phyloP scores from a whole-genome alignment of 2,329 filamentous ascomycete species.

The Pseudopithomyces maydicus region DNA sequence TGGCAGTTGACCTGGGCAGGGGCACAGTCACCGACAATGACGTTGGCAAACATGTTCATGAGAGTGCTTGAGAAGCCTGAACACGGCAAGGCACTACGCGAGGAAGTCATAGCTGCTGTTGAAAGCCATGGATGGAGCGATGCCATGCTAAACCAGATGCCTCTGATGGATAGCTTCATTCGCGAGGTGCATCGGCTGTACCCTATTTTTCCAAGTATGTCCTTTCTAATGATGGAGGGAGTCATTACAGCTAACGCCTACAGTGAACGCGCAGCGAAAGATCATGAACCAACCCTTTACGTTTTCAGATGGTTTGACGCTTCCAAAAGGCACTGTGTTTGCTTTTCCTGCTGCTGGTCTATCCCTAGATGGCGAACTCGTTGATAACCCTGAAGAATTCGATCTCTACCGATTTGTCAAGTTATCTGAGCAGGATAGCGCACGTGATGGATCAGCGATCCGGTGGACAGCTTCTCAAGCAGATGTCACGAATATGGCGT shows the following conservation, averaged over 20 bases:
- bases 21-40: slow-evolving; percentile 1
- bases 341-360: neutral
- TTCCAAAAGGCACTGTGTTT: neutral
- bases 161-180: slow-evolving; percentile 1
- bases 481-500: too few relatives aligned
- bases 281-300: neutral
- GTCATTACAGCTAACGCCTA: too few relatives aligned
- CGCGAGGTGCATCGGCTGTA: neutral
- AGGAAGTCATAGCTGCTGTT: too few relatives aligned
- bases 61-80: neutral
- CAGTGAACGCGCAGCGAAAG: neutral
- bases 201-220: neutral
- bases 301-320: neutral
- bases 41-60: neutral
- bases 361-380: too few relatives aligned
- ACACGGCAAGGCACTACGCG: neutral
- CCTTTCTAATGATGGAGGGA: too few relatives aligned
- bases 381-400: too few relatives aligned
- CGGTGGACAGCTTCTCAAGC: too few relatives aligned
- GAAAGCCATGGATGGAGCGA: too few relatives aligned
- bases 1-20: slow-evolving; percentile 2
- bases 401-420: too few relatives aligned
- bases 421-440: too few relatives aligned
- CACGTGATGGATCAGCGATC: too few relatives aligned
- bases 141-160: too few relatives aligned